Conservation (phyloP, 345 rosid genomes). For the Lumnitzera racemosa region DNA sequence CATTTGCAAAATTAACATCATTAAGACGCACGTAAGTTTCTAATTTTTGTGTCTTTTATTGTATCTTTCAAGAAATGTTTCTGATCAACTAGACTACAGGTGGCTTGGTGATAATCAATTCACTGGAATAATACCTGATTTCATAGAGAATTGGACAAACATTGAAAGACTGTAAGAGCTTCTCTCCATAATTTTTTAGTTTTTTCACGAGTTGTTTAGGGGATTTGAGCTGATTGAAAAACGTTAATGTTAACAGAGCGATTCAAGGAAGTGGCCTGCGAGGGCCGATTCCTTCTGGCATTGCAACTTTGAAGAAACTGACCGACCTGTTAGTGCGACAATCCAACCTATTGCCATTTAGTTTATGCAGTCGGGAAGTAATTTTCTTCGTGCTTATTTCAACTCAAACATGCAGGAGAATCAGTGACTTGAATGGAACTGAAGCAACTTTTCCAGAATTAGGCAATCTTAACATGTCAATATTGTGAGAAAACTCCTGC, state of each 20-base stretch:
- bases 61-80: too few species aligned
- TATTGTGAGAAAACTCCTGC: neutral
- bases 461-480: neutral
- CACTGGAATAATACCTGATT: constrained; percentile 8
- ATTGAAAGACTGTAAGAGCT: constrained; percentile 2
- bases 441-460: constrained; percentile 1
- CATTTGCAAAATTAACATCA: constrained; percentile 2
- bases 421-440: constrained; percentile 9
- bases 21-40: neutral
- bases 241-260: neutral
- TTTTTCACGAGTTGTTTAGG: neutral
- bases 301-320: neutral
- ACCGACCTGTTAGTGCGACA: constrained; percentile 1
- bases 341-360: neutral
- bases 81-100: neutral
- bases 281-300: constrained; percentile 15
- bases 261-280: constrained; percentile 14
- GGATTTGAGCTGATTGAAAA: neutral
- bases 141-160: constrained; percentile 8
- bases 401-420: constrained; percentile 9
- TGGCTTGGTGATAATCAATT: constrained; percentile 10
- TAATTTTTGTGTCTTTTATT: neutral
- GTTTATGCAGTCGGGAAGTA: neutral
- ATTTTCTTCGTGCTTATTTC: neutral
- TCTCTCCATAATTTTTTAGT: neutral